Conservation (phyloP, 2,329 filamentous ascomycete genomes). For the Talaromyces islandicus region DNA sequence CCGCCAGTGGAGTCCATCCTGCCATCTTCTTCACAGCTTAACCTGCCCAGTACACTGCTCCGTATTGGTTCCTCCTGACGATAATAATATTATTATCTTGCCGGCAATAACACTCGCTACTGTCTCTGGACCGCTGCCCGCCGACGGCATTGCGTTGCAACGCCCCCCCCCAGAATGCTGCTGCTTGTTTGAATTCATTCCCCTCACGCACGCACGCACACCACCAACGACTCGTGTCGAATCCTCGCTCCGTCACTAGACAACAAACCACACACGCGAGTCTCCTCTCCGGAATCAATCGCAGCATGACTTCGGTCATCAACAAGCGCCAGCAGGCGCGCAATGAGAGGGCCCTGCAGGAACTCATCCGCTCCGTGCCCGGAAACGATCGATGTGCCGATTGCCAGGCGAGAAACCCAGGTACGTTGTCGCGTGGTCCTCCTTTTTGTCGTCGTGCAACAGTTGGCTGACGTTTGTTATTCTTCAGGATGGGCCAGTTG, state of each 20-base stretch:
- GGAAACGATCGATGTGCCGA: conserved; percentile 95
- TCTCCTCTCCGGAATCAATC: conserved; percentile 6
- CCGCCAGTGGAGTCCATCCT: background rate
- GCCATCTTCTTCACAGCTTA: background rate
- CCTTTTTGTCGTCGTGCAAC: conserved; percentile 9
- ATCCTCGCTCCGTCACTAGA: background rate
- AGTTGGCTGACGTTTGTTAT: conserved; percentile 23
- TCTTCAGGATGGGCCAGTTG: conserved; percentile 83
- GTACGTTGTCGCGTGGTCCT: conserved; percentile 44
- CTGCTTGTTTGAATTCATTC: background rate
- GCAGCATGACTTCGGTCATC: conserved; percentile 63
- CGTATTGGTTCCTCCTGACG: too few species aligned
- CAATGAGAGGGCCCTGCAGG: conserved; percentile 87
- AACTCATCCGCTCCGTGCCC: conserved; percentile 74
- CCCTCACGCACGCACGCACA: background rate
- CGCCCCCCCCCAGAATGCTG: background rate
- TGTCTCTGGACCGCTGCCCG: background rate
- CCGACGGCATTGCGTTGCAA: background rate
- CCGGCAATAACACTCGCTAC: background rate
- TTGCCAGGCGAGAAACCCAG: conserved; percentile 85
- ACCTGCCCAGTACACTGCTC: background rate
- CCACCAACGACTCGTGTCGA: background rate
- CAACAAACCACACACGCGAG: background rate
- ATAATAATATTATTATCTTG: too few species aligned
- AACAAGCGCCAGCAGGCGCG: conserved; percentile 97